Evolutionary conservation across 2,329 filamentous ascomycete genomes (phyloP), one percentile per base, ranked within the genome.

Genomic region (Epichloe glyceriae): DNA sequence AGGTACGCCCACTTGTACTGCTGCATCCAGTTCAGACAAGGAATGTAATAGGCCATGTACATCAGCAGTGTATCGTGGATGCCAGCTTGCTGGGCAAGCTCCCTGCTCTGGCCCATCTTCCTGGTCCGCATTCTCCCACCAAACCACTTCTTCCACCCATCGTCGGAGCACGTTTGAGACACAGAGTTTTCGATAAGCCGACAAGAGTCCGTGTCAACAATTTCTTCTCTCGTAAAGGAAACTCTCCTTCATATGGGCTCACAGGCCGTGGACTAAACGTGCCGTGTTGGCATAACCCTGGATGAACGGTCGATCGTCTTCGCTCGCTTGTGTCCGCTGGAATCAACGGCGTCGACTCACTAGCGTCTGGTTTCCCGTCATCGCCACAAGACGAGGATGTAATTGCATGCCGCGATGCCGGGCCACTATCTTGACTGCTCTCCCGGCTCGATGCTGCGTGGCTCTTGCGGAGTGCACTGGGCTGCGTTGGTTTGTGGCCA

Each of bases 1-100:
- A 97, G 67, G 67, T 87, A 95, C 3, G 80, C 78, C 76, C 81
- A 83, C 58, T 79, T 81, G 68, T 98, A 98, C 68, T 95, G 88
- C 49, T 74, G 76, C 55, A 95, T 84, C 93, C 93, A 98, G 56
- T 85, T 89, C 57, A 95, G 72, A 54, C 90, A 87, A 0, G 93
- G 93, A 44, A 98, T 73, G 64, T 98, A 98, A 71, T 98, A 97
- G 4, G 85, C 82, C 54, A 96, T 68, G 64, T 97, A 96, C 88
- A 95, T 90, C 55, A 79, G 73, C 52, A 79, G 76, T 20, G 78
- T 82, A 62, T 88, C 82, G 60, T 81, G 82, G 59, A 94, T 75
- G 33, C 88, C 86, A 60, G 91, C 82, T 48, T 75, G 76, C 59
- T 84, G 76, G 7, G 86, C 85, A 38, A 94, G 74, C 58, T 76